Conservation (phyloP, 2,329 filamentous ascomycete genomes). For the Hymenoscyphus albidus region DNA sequence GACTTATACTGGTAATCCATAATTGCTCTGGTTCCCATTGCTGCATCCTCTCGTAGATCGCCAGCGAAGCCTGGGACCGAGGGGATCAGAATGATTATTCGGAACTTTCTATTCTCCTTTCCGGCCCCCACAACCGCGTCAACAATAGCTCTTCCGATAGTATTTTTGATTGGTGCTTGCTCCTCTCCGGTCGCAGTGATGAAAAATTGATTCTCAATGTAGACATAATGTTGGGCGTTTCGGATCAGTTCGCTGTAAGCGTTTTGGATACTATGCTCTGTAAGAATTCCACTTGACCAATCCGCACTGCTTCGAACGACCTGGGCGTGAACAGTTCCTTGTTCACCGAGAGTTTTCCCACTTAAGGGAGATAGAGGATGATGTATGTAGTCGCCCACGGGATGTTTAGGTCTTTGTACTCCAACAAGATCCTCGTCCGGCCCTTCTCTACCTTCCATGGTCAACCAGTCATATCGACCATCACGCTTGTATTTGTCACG, state of each 20-base stretch:
- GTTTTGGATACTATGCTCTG: conserved; percentile 81
- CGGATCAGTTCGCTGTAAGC: conserved; percentile 82
- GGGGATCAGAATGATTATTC: conserved; percentile 85
- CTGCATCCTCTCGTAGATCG: conserved; percentile 78
- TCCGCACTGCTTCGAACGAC: conserved; percentile 86
- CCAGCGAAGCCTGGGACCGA: conserved; percentile 92
- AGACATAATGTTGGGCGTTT: conserved; percentile 87
- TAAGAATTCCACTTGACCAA: conserved; percentile 89
- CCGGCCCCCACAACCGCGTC: conserved; percentile 80
- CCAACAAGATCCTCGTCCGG: conserved; percentile 81
- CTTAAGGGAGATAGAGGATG: conserved; percentile 72
- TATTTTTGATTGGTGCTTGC: conserved; percentile 81
- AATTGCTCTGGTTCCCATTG: conserved; percentile 83
- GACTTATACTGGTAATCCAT: conserved; percentile 99
- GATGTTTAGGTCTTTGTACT: conserved; percentile 84
- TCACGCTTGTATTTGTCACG: conserved; percentile 97
- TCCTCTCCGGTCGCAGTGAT: conserved; percentile 88
- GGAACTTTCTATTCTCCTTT: conserved; percentile 82
- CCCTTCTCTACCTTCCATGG: conserved; percentile 69
- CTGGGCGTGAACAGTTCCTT: conserved; percentile 77
- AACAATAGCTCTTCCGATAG: conserved; percentile 82
- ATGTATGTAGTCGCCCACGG: conserved; percentile 79
- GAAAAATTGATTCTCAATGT: conserved; percentile 99
- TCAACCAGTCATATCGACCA: conserved; percentile 77
- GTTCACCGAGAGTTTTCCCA: conserved; percentile 56